Conservation (phyloP, 331 rosid genomes). For the Saraca asoca region DNA sequence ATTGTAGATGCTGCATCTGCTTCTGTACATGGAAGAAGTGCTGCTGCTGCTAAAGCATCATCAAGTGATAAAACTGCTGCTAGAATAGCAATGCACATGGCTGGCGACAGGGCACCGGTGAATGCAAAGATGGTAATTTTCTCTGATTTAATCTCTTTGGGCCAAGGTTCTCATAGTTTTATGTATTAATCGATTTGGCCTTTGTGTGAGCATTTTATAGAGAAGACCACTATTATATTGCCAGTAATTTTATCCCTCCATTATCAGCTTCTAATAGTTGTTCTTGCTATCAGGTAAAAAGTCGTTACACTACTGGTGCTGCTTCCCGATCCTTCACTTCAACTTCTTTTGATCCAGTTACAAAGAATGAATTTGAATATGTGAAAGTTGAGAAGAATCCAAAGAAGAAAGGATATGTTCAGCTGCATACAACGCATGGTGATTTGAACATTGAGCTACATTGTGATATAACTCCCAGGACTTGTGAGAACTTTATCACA, state of each 20-base stretch:
- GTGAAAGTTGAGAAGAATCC: constrained; percentile 96
- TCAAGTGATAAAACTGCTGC: constrained; percentile 93
- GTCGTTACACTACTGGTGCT: constrained; percentile 92
- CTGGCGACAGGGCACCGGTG: constrained; percentile 92
- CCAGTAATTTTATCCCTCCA: neutral
- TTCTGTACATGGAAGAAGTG: constrained; percentile 96
- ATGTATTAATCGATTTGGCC: neutral
- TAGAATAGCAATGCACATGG: constrained; percentile 89
- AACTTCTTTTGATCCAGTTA: constrained; percentile 86
- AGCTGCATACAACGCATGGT: constrained; percentile 87
- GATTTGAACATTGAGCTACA: constrained; percentile 95
- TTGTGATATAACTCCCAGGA: constrained; percentile 90
- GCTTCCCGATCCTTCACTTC: constrained; percentile 97
- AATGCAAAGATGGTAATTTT: constrained; percentile 83
- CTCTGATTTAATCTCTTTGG: constrained; percentile 14
- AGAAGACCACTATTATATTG: constrained; percentile 10
- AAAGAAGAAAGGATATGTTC: constrained; percentile 90
- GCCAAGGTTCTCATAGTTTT: neutral
- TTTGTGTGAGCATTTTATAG: constrained; percentile 8
- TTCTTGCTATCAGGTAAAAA: constrained; percentile 69
- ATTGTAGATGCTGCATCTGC: constrained; percentile 99
- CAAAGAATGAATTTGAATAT: constrained; percentile 85
- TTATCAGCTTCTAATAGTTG: constrained; percentile 29
- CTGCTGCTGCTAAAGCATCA: constrained; percentile 91
- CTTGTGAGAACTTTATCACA: constrained; percentile 95